Base-by-base conservation (phyloP, 2,329 filamentous ascomycete genomes). In the Plenodomus lindquistii region DNA sequence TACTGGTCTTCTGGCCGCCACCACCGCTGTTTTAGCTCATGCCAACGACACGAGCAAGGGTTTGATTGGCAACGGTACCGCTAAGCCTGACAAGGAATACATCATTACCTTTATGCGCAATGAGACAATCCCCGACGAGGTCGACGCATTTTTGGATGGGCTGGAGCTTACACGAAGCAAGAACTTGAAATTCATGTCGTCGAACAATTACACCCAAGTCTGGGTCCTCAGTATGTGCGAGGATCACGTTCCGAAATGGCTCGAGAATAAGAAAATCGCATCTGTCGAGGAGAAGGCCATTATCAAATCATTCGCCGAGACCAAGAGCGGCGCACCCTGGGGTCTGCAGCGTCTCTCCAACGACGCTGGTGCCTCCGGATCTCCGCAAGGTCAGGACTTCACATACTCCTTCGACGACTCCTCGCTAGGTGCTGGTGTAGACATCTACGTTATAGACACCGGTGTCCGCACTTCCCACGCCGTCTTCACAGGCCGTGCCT, bases 401-500 rank as follows among this genome's bases (percentile, higher is more conserved):
- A 75, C 70, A 20, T 79, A 79, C 62, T 52, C 65, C 1, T 77
- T 69, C 48, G 52, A 70, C 18, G 66, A 74, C 29, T 51, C 66
- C 39, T 49, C 42, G 1, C 69, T 74, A 9, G 75, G 75, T 43
- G 52, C 59, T 17, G 74, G 73, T 42, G 74, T 76, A n/a, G 76
- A 79, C 46, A 73, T 79, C 46, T 79, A 79, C 61, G 65, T 79
- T 45, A 59, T 79, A n/a, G 77, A 79, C 56, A 78, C 76, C 4
- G 77, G 77, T 50, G 67, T 79, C 31, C 75, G 76, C 55, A 72
- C 70, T n/a, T 59, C 71, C 7, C 75, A 79, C 60, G 67, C 70
- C 39, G 70, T 72, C 40, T 79, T 79, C 60, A 69, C 57, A n/a
- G 73, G 73, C 17, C 74, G 77, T 43, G 77, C 71, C 5, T 54